Conservation (phyloP, 371 early-diverging fungal species). For the Lichtheimia corymbifera region DNA sequence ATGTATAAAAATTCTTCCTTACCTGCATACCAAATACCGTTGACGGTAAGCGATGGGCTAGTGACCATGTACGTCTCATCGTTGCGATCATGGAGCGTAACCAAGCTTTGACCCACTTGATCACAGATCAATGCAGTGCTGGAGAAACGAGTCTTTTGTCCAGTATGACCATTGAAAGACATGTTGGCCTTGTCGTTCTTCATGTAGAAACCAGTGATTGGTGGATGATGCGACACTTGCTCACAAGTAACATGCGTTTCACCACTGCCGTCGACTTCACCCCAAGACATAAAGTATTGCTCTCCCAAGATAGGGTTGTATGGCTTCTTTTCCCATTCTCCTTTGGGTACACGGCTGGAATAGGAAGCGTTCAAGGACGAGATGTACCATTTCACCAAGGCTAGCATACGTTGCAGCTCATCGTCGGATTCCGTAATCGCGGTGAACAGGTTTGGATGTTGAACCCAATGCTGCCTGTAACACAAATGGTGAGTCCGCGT, state of each 20-base stretch:
- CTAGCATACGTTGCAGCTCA: slow-evolving; percentile 67
- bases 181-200: slow-evolving; percentile 67
- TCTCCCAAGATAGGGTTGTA: slow-evolving; percentile 85
- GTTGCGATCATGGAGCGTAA: slow-evolving; percentile 27
- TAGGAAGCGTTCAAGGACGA: slow-evolving; percentile 78
- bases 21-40: slow-evolving; percentile 53
- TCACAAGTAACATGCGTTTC: slow-evolving; percentile 66
- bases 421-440: slow-evolving; percentile 62
- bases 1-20: slow-evolving; percentile 2
- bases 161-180: slow-evolving; percentile 72
- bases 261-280: slow-evolving; percentile 65
- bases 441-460: slow-evolving; percentile 72
- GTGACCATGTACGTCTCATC: slow-evolving; percentile 42
- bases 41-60: slow-evolving; percentile 45
- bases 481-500: neutral
- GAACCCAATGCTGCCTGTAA: slow-evolving; percentile 70
- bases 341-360: slow-evolving; percentile 48
- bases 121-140: slow-evolving; percentile 46
- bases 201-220: slow-evolving; percentile 67
- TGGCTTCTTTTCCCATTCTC: slow-evolving; percentile 79
- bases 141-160: slow-evolving; percentile 51
- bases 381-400: slow-evolving; percentile 74
- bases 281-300: slow-evolving; percentile 73
- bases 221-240: slow-evolving; percentile 82
- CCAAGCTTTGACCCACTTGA: slow-evolving; percentile 43